phyloP scores from a whole-genome alignment of 768 basidiomycete species.

The Sporobolomyces pararoseus region DNA sequence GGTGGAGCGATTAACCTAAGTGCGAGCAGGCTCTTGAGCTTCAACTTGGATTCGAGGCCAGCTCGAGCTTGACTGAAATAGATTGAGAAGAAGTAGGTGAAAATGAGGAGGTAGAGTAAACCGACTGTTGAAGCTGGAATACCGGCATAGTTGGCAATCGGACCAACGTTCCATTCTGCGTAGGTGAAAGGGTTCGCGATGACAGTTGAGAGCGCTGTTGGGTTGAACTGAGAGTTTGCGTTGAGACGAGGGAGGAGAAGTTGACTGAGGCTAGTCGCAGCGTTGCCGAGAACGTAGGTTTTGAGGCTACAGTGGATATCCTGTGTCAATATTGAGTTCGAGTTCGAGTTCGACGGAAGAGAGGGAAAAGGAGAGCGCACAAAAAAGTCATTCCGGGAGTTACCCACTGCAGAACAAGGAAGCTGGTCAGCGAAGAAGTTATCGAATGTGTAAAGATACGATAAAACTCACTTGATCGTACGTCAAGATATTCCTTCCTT shows the following conservation, averaged over 20 bases:
- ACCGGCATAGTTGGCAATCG: constrained; percentile 48
- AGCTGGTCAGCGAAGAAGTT: background rate
- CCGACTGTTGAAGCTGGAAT: constrained; percentile 32
- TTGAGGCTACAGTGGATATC: constrained; percentile 1
- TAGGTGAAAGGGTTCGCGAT: constrained; percentile 45
- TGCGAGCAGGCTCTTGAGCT: constrained; percentile 6
- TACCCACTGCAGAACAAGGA: constrained; percentile 20
- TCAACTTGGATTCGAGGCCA: constrained; percentile 12
- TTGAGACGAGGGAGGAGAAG: background rate
- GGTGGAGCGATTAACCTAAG: constrained; percentile 17
- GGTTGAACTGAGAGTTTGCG: background rate
- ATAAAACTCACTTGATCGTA: constrained; percentile 3
- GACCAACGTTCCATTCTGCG: constrained; percentile 46
- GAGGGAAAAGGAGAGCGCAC: background rate
- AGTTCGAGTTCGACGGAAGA: background rate
- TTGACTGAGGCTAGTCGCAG: constrained; percentile 7
- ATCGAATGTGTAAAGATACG: background rate
- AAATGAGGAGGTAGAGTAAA: constrained; percentile 41
- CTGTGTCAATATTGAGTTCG: too few relatives aligned
- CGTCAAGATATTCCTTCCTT: constrained; percentile 30
- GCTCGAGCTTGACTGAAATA: constrained; percentile 12
- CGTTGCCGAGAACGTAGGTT: background rate
- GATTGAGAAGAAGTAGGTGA: constrained; percentile 47
- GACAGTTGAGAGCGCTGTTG: constrained; percentile 16
- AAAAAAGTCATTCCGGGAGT: constrained; percentile 16